Evolutionary conservation across 495 filamentous ascomycete genomes (phyloP).

Genomic region (Hyaloscypha bicolor): DNA sequence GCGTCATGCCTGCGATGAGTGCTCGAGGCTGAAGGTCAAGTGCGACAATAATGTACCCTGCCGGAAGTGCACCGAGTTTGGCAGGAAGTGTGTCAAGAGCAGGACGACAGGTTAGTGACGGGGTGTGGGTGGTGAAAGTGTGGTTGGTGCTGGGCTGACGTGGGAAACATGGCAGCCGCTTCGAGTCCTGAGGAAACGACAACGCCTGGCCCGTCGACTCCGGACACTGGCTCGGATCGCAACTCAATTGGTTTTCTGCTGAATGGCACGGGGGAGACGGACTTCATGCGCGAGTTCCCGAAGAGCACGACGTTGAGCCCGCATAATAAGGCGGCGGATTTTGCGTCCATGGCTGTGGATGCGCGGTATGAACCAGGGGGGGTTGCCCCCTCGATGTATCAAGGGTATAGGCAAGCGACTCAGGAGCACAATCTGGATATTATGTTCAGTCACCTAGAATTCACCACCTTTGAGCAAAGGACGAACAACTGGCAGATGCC

Average conservation of each 20-base stretch:
- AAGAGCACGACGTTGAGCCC: slow-evolving; percentile 25
- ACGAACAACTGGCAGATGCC: slow-evolving; percentile 29
- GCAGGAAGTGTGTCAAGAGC: slow-evolving; percentile 32
- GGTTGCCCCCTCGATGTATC: slow-evolving; percentile 5
- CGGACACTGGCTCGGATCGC: slow-evolving; percentile 28
- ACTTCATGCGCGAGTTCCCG: slow-evolving; percentile 31
- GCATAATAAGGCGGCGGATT: neutral
- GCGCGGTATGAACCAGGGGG: neutral
- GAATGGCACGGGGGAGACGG: slow-evolving; percentile 26
- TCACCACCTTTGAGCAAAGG: slow-evolving; percentile 24
- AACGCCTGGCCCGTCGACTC: slow-evolving; percentile 17
- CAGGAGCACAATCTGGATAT: slow-evolving; percentile 25
- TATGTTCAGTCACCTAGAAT: slow-evolving; percentile 28
- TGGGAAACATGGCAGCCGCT: slow-evolving; percentile 8
- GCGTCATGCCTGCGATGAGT: slow-evolving; percentile 34
- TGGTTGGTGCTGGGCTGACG: neutral
- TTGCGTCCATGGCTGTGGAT: neutral
- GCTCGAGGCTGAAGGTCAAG: slow-evolving; percentile 34
- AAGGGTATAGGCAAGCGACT: slow-evolving; percentile 14
- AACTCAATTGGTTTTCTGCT: slow-evolving; percentile 36
- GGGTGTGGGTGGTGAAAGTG: neutral
- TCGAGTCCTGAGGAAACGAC: slow-evolving; percentile 26
- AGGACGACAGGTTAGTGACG: slow-evolving; percentile 20
- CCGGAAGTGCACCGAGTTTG: slow-evolving; percentile 34
- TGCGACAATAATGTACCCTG: slow-evolving; percentile 34